Evolutionary conservation across 768 basidiomycete genomes (phyloP).

Genomic region (Boletus tomentosulus): DNA sequence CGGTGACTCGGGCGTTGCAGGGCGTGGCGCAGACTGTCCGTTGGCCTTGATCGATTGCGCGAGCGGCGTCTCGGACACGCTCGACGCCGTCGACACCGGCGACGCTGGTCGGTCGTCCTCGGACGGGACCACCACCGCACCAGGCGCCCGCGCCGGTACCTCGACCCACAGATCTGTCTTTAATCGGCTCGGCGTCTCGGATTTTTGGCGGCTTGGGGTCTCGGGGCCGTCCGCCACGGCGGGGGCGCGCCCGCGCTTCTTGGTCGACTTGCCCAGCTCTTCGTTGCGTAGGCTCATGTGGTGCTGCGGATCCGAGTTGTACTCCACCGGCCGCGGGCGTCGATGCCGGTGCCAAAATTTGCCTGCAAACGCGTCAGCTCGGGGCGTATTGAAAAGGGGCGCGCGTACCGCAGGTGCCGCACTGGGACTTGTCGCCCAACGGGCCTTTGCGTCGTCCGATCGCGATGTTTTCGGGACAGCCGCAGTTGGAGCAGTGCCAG

Average conservation of each 20-base stretch:
- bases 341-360: conserved; percentile 90
- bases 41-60: conserved; percentile 57
- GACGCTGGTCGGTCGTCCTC: conserved; percentile 58
- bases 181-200: conserved; percentile 34
- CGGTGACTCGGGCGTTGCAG: conserved; percentile 25
- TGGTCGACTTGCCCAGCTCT: conserved; percentile 51
- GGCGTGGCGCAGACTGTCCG: conserved; percentile 33
- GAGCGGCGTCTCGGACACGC: conserved; percentile 68
- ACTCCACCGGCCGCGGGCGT: conserved; percentile 74
- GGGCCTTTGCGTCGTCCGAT: conserved; percentile 87
- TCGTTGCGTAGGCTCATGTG: conserved; percentile 59
- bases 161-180: conserved; percentile 39
- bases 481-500: conserved; percentile 96
- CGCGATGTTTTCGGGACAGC: conserved; percentile 83
- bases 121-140: conserved; percentile 17
- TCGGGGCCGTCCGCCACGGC: conserved; percentile 41
- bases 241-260: conserved; percentile 42
- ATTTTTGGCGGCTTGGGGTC: conserved; percentile 44
- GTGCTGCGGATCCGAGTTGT: conserved; percentile 69
- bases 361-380: conserved; percentile 41
- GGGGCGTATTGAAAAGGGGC: neutral
- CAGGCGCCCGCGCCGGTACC: conserved; percentile 29
- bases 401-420: conserved; percentile 83
- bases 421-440: conserved; percentile 85
- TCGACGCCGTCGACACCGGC: conserved; percentile 70